A percentile compares a stretch with the other conserved stretches of the same genome.
phyloP scores from a whole-genome alignment of 2,329 filamentous ascomycete species.

The Scedosporium apiospermum region DNA sequence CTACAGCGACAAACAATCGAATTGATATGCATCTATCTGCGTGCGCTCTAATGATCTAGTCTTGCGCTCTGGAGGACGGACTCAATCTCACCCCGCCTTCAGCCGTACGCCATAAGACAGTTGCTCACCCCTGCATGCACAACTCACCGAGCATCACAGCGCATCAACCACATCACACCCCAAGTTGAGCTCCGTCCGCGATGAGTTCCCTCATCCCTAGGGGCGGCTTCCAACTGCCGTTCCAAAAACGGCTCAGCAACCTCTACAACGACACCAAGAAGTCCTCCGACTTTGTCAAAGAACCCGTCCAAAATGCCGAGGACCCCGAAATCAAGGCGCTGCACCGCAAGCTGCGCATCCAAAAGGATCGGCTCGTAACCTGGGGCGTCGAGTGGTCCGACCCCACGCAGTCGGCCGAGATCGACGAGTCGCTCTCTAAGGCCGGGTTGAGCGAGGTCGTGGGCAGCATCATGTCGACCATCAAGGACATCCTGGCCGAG shows the following conservation, averaged over 20 bases:
- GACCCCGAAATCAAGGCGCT: constrained; percentile 62
- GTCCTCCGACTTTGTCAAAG: constrained; percentile 63
- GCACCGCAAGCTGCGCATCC: constrained; percentile 68
- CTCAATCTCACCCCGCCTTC: too few species aligned
- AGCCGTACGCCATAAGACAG: too few species aligned
- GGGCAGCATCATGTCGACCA: constrained; percentile 68
- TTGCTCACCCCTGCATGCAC: too few species aligned
- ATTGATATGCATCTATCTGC: too few species aligned
- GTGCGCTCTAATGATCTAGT: too few species aligned
- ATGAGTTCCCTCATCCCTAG: constrained; percentile 45
- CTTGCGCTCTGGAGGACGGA: too few species aligned
- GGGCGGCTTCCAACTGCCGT: constrained; percentile 44
- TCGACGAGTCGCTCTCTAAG: constrained; percentile 61
- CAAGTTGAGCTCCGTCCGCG: constrained; percentile 1
- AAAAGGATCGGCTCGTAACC: constrained; percentile 67
- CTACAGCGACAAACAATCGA: too few species aligned
- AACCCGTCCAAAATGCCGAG: constrained; percentile 51
- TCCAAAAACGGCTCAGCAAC: constrained; percentile 56
- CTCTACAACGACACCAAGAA: constrained; percentile 77
- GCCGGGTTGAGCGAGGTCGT: constrained; percentile 69
- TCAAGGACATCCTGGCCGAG: constrained; percentile 70
- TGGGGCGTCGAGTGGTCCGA: constrained; percentile 81
- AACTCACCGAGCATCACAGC: background rate
- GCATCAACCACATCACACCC: background rate
- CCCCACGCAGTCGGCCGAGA: constrained; percentile 56